A percentile compares a stretch with the other conserved stretches of the same genome.
Evolutionary conservation across 2,329 filamentous ascomycete species (phyloP).

Genomic region (Hypoxylon rubiginosum): DNA sequence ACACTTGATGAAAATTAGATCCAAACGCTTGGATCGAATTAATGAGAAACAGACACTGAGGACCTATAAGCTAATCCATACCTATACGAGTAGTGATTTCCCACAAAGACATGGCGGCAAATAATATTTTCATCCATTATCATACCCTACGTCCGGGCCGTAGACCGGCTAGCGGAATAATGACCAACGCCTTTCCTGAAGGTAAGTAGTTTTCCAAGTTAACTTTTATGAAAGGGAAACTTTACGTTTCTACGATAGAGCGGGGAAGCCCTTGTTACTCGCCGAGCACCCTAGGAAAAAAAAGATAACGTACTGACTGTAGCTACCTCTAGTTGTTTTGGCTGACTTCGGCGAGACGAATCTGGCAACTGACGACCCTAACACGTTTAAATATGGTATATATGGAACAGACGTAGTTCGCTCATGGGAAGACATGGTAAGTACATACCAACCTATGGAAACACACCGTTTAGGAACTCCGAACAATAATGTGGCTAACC

Average conservation of each 20-base stretch:
- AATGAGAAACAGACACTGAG: neutral
- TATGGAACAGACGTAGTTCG: neutral
- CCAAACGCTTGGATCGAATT: neutral
- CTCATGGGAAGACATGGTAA: constrained; percentile 1
- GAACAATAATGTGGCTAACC: neutral
- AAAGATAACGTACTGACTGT: neutral
- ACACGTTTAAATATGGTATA: neutral
- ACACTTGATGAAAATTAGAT: neutral
- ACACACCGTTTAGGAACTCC: neutral
- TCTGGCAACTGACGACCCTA: neutral
- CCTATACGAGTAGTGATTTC: neutral
- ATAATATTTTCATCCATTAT: constrained; percentile 7
- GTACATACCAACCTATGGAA: neutral
- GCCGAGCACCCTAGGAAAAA: neutral
- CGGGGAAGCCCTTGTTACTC: neutral
- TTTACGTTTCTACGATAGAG: neutral
- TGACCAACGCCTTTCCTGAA: constrained; percentile 4
- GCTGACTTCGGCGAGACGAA: constrained; percentile 1
- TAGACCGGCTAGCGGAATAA: neutral
- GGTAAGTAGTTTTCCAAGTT: neutral
- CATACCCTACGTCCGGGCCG: neutral
- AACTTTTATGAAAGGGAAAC: neutral
- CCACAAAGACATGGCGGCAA: neutral
- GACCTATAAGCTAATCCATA: neutral
- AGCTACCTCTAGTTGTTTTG: neutral